Percentiles rank a stretch among this genome's conserved stretches.
phyloP scores from a whole-genome alignment of 805 yeast species.

The Ogataea dorogensis region DNA sequence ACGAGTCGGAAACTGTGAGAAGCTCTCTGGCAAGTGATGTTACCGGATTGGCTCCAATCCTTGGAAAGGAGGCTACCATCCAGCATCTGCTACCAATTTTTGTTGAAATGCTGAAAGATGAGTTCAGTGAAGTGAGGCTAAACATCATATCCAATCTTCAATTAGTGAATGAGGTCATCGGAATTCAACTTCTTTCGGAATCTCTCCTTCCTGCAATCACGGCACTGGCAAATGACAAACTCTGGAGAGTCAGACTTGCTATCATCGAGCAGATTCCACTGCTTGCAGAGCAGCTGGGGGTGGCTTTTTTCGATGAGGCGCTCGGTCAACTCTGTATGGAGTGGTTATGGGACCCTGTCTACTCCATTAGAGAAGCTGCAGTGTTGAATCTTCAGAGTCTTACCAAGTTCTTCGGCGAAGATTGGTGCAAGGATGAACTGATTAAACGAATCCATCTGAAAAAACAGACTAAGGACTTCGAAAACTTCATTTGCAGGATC shows the following conservation, averaged over 20 bases:
- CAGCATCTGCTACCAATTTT: constrained; percentile 83
- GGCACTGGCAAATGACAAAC: constrained; percentile 91
- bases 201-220: constrained; percentile 92
- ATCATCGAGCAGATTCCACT: constrained; percentile 95
- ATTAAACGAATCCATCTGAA: constrained; percentile 67
- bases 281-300: constrained; percentile 91
- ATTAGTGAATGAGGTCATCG: constrained; percentile 90
- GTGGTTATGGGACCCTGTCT: constrained; percentile 99
- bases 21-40: constrained; percentile 88
- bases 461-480: constrained; percentile 36
- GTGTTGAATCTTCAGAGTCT: constrained; percentile 77
- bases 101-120: constrained; percentile 92
- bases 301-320: constrained; percentile 88
- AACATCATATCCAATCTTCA: constrained; percentile 91
- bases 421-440: constrained; percentile 88
- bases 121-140: constrained; percentile 92
- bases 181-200: constrained; percentile 82
- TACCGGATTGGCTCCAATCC: constrained; percentile 79
- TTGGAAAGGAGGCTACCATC: constrained; percentile 82
- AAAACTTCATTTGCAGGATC: constrained; percentile 85
- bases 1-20: constrained; percentile 90
- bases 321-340: constrained; percentile 87
- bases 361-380: constrained; percentile 95
- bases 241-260: constrained; percentile 97
- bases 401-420: constrained; percentile 84